A percentile compares a stretch with the other conserved stretches of the same genome.
These are phyloP conservation scores for Delonix regia DNA, from an alignment of 306 rosid genomes.

Conservation along the genomic window DNA sequence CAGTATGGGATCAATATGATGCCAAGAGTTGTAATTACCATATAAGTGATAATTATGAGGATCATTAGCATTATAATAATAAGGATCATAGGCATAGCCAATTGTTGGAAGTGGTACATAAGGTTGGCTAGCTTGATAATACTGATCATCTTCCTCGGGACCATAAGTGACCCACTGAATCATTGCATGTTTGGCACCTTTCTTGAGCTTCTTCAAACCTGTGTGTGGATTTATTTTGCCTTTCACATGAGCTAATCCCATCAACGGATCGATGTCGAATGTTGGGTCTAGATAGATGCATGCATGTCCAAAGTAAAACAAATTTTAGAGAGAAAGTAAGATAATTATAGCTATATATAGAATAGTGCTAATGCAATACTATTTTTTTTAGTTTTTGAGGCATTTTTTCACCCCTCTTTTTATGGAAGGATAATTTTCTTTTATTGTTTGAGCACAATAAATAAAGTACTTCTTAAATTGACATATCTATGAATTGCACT, in stretches of 20 bases:
- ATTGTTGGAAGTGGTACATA: not conserved
- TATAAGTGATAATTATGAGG: not conserved
- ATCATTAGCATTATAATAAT: not conserved
- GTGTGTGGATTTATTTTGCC: conserved; percentile 24
- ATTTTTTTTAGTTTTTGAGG: too few relatives aligned
- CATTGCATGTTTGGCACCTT: conserved; percentile 26
- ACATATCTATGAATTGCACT: too few relatives aligned
- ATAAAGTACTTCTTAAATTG: too few relatives aligned
- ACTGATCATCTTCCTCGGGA: not conserved
- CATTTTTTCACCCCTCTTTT: too few relatives aligned
- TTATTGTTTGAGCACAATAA: too few relatives aligned
- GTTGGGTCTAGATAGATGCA: not conserved
- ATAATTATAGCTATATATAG: not conserved
- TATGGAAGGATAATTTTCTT: too few relatives aligned
- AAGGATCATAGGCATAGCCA: not conserved
- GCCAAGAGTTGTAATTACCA: not conserved
- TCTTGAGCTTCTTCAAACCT: conserved; percentile 20
- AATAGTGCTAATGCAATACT: too few relatives aligned
- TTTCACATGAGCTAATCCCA: conserved; percentile 10
- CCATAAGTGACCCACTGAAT: conserved; percentile 25
- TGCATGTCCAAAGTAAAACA: not conserved
- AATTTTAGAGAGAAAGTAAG: not conserved
- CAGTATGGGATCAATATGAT: not conserved
- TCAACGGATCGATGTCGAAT: conserved; percentile 2
- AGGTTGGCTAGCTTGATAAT: not conserved